A percentile compares a stretch with the other conserved stretches of the same genome.
These are phyloP conservation scores for Lasiodiplodia sp. DNA, from an alignment of 2,329 filamentous ascomycete genomes.

Conservation along the genomic window DNA sequence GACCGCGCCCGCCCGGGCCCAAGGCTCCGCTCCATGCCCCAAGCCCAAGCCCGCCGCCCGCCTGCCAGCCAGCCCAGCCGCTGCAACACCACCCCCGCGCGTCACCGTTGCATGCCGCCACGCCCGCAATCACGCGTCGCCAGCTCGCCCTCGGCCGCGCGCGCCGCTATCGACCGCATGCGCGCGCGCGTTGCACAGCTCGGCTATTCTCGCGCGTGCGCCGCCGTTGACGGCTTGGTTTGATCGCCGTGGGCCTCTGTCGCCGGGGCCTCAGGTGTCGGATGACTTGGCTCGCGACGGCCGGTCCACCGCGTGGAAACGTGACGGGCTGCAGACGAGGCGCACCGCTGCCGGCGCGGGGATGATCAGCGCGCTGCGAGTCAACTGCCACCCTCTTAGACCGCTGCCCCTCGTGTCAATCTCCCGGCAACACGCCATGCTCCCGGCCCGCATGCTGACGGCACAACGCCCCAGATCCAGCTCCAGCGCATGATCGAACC, in stretches of 20 bases:
- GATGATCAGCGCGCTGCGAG: conserved; percentile 28
- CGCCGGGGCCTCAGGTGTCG: conserved; percentile 10
- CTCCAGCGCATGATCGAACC: conserved; percentile 24
- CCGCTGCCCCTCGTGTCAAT: conserved; percentile 25
- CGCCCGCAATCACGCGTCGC: conserved; percentile 14
- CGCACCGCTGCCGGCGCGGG: conserved; percentile 17
- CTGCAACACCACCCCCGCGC: not conserved
- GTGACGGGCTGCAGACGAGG: conserved; percentile 22
- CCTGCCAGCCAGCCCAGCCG: not conserved
- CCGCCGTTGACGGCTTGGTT: conserved; percentile 1
- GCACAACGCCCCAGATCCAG: conserved; percentile 28
- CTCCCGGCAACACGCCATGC: conserved; percentile 25
- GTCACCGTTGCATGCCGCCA: conserved; percentile 6
- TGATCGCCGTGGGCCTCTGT: conserved; percentile 29
- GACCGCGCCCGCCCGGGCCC: not conserved
- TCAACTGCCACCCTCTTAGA: conserved; percentile 22
- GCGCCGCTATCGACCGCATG: not conserved
- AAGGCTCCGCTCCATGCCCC: not conserved
- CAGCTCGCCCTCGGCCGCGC: not conserved
- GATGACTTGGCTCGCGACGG: conserved; percentile 22
- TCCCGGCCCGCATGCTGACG: conserved; percentile 27
- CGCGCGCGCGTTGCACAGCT: not conserved
- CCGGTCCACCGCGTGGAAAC: conserved; percentile 23
- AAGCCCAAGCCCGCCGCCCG: conserved; percentile 1
- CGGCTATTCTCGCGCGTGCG: conserved; percentile 18